Conservation (phyloP, 2,329 filamentous ascomycete genomes). For the Phaeosphaeriaceae sp. region DNA sequence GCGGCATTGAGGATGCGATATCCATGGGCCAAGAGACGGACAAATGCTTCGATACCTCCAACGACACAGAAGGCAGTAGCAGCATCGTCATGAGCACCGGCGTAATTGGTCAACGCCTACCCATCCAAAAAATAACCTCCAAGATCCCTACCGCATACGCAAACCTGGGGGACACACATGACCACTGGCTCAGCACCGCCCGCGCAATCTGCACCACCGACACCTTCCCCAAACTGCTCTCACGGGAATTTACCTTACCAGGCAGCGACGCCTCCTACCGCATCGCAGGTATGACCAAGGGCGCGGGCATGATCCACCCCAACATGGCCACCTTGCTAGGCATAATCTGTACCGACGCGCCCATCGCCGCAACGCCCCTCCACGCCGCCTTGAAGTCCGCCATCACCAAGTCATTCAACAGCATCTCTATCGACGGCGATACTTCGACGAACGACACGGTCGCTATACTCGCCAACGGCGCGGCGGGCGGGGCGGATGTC, state of each 20-base stretch:
- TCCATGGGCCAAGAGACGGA: constrained; percentile 84
- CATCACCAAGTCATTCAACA: constrained; percentile 88
- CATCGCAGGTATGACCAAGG: constrained; percentile 95
- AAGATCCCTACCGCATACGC: constrained; percentile 79
- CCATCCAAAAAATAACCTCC: constrained; percentile 86
- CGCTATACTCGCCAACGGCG: constrained; percentile 92
- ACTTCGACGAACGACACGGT: constrained; percentile 98
- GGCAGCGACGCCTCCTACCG: constrained; percentile 80
- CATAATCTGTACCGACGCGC: constrained; percentile 89
- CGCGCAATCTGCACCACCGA: constrained; percentile 97
- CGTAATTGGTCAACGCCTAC: constrained; percentile 92
- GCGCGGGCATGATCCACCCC: constrained; percentile 98
- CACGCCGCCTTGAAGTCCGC: constrained; percentile 74
- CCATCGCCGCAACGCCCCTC: constrained; percentile 73
- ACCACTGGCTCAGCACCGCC: constrained; percentile 85
- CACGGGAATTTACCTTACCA: constrained; percentile 81
- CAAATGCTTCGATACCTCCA: constrained; percentile 58
- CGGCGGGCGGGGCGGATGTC: constrained; percentile 75
- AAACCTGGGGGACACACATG: constrained; percentile 75
- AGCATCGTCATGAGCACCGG: constrained; percentile 99
- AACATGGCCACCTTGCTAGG: constrained; percentile 98
- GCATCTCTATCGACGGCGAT: constrained; percentile 95
- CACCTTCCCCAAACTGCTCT: constrained; percentile 95
- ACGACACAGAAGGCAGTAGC: constrained; percentile 56
- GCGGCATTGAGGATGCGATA: constrained; percentile 85